phyloP scores from a whole-genome alignment of 164 flowering plant species.

The Cinnamomum micranthum region DNA sequence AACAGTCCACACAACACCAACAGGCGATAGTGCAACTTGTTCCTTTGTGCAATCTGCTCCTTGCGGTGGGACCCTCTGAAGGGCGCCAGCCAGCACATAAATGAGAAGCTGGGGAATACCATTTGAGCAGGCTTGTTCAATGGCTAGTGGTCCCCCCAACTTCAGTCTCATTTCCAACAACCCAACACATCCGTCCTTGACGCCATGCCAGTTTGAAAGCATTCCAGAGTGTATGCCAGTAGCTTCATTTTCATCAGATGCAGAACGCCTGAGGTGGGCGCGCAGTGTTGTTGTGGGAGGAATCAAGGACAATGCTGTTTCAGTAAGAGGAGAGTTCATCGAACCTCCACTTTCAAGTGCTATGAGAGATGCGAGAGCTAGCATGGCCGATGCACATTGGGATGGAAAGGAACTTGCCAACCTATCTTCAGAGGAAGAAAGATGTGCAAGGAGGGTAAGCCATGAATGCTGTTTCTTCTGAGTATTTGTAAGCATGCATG shows the following conservation, averaged over 20 bases:
- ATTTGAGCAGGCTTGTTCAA: slow-evolving; percentile 81
- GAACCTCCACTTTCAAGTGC: slow-evolving; percentile 65
- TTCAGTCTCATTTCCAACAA: slow-evolving; percentile 69
- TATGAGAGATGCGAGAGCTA: slow-evolving; percentile 83
- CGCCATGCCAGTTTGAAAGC: slow-evolving; percentile 84
- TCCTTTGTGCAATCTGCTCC: slow-evolving; percentile 29
- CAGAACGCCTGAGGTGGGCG: slow-evolving; percentile 47
- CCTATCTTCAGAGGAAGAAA: slow-evolving; percentile 59
- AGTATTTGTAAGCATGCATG: slow-evolving; percentile 70
- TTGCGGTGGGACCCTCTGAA: slow-evolving; percentile 24
- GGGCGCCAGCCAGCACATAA: slow-evolving; percentile 40
- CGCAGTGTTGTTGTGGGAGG: slow-evolving; percentile 75
- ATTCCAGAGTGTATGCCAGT: slow-evolving; percentile 21
- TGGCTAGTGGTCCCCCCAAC: slow-evolving; percentile 87
- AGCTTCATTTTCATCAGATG: slow-evolving; percentile 31
- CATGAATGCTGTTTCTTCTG: slow-evolving; percentile 73
- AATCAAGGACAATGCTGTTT: slow-evolving; percentile 74
- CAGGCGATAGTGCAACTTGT: slow-evolving; percentile 67
- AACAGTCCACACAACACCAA: slow-evolving; percentile 80
- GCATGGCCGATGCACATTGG: slow-evolving; percentile 75
- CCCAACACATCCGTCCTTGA: slow-evolving; percentile 88
- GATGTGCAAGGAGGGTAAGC: slow-evolving; percentile 64
- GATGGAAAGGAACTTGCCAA: slow-evolving; percentile 43
- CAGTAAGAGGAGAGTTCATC: slow-evolving; percentile 53
- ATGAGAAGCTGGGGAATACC: slow-evolving; percentile 72